A percentile compares a stretch with the other conserved stretches of the same genome.
Conservation (phyloP, 306 rosid species). For the Sindora glabra region DNA sequence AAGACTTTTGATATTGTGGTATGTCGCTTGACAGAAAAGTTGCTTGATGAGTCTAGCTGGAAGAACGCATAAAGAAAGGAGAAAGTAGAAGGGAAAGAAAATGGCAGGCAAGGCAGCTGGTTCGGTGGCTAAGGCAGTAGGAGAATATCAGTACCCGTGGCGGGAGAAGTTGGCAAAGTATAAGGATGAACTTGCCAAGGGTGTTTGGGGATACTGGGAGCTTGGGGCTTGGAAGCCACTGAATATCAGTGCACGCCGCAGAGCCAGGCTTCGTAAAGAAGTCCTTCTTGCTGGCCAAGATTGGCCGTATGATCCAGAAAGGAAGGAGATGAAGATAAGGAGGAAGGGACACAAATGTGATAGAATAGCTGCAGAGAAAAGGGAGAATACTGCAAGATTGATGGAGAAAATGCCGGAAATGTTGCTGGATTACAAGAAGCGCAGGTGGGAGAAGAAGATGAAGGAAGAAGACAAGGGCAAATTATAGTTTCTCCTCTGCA, state of each 20-base stretch:
- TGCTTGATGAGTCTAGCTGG: background rate
- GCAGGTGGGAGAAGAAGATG: constrained; percentile 90
- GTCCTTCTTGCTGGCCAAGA: constrained; percentile 70
- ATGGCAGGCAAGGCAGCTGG: constrained; percentile 70
- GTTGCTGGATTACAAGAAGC: constrained; percentile 76
- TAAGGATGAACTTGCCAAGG: constrained; percentile 65
- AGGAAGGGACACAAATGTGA: constrained; percentile 87
- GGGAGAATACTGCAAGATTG: constrained; percentile 67
- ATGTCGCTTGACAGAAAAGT: background rate
- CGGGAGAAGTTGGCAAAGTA: constrained; percentile 57
- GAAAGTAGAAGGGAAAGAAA: background rate
- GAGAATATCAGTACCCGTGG: constrained; percentile 71
- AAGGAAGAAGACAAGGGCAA: constrained; percentile 83
- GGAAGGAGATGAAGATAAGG: constrained; percentile 76
- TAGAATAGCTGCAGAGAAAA: constrained; percentile 68
- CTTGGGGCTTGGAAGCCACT: constrained; percentile 91
- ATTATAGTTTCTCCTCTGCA: constrained; percentile 6
- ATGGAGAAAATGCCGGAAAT: constrained; percentile 85
- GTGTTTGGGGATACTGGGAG: constrained; percentile 86
- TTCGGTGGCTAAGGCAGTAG: constrained; percentile 43
- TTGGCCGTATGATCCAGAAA: constrained; percentile 71
- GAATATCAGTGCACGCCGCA: constrained; percentile 57
- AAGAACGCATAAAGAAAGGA: background rate
- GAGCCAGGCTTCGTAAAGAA: constrained; percentile 71
- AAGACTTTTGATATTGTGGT: background rate